Conservation (phyloP, 805 yeast genomes). For the Yamadazyma paraphyllophila region DNA sequence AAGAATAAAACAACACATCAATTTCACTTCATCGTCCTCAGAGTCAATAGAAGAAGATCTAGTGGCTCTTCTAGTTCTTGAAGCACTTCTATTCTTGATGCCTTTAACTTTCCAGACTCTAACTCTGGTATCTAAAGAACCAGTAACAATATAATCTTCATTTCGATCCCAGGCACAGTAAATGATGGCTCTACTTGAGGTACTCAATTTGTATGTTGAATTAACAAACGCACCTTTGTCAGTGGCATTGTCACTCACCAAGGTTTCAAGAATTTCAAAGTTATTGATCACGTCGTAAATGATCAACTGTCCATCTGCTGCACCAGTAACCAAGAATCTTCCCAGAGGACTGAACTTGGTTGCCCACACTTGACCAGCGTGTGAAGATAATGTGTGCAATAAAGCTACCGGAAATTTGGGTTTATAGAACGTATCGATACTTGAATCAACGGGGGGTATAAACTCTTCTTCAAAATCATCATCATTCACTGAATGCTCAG, state of each 20-base stretch:
- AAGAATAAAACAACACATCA: constrained; percentile 36
- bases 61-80: constrained; percentile 17
- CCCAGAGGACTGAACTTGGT: constrained; percentile 78
- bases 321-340: constrained; percentile 69
- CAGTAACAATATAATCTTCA: constrained; percentile 62
- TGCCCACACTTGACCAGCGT: constrained; percentile 81
- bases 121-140: constrained; percentile 69
- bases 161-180: constrained; percentile 76
- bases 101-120: constrained; percentile 62
- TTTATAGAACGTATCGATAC: constrained; percentile 16
- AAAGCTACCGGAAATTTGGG: constrained; percentile 47
- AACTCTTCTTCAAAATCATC: constrained; percentile 7
- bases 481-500: neutral
- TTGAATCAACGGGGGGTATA: constrained; percentile 15
- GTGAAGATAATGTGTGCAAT: constrained; percentile 47
- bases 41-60: constrained; percentile 23
- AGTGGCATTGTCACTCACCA: constrained; percentile 26
- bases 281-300: constrained; percentile 61
- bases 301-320: constrained; percentile 61
- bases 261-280: constrained; percentile 29
- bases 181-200: constrained; percentile 45
- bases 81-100: constrained; percentile 16
- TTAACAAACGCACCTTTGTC: constrained; percentile 28
- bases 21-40: constrained; percentile 17
- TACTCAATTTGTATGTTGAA: constrained; percentile 23